A percentile compares a stretch with the other conserved stretches of the same genome.
These are phyloP conservation scores for Erythrobasidium hasegawianum DNA, from an alignment of 1,284 basidiomycete genomes.

Conservation along the genomic window DNA sequence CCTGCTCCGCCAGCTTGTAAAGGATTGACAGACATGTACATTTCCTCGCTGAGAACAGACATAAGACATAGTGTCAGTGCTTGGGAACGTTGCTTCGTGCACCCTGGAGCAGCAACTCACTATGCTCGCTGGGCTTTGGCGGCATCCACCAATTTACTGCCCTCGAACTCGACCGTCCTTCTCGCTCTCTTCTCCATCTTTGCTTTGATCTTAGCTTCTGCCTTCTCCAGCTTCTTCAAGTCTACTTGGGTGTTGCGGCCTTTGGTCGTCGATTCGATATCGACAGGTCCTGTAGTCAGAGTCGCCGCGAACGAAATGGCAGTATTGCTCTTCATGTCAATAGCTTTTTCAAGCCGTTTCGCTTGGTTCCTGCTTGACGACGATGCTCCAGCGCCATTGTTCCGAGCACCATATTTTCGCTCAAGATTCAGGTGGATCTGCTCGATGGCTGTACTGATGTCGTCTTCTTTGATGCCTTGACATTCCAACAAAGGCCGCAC, in stretches of 20 bases:
- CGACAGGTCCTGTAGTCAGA: constrained; percentile 72
- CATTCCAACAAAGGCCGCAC: constrained; percentile 50
- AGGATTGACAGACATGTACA: constrained; percentile 99
- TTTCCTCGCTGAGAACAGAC: constrained; percentile 64
- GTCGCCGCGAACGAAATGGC: constrained; percentile 79
- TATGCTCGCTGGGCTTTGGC: constrained; percentile 69
- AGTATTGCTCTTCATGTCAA: constrained; percentile 82
- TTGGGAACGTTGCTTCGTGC: background rate
- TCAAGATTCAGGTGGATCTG: constrained; percentile 57
- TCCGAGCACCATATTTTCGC: constrained; percentile 57
- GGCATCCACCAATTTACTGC: constrained; percentile 89
- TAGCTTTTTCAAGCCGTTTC: constrained; percentile 81
- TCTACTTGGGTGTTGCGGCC: constrained; percentile 87
- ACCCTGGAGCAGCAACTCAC: background rate
- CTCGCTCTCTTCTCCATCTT: constrained; percentile 93
- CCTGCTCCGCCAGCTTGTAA: constrained; percentile 71
- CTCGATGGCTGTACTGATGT: constrained; percentile 63
- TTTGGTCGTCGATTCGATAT: constrained; percentile 66
- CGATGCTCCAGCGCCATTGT: constrained; percentile 51
- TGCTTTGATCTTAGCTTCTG: constrained; percentile 94
- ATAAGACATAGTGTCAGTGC: constrained; percentile 72
- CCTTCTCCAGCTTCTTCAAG: constrained; percentile 96
- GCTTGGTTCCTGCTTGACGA: constrained; percentile 52
- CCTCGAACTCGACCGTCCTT: constrained; percentile 76
- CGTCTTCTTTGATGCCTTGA: constrained; percentile 60